These are phyloP conservation scores for Blastobotrys serpentis DNA, from an alignment of 1,139 yeast species.

Conservation along the genomic window DNA sequence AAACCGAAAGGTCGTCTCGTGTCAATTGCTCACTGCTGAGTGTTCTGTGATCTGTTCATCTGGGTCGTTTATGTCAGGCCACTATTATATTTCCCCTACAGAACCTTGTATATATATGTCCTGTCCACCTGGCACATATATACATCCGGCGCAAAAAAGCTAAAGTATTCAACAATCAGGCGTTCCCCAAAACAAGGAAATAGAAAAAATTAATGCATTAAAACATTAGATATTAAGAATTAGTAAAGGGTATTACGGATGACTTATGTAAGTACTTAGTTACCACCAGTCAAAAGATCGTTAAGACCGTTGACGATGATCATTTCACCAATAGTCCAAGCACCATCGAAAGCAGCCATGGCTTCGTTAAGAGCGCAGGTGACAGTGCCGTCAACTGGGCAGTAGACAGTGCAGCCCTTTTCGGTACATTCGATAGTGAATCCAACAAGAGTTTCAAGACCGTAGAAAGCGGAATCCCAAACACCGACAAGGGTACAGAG, in stretches of 20 bases:
- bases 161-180: too few species aligned
- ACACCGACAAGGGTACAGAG: slow-evolving; percentile 21
- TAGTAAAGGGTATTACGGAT: not conserved
- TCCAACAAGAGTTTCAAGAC: slow-evolving; percentile 22
- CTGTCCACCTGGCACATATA: too few species aligned
- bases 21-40: too few species aligned
- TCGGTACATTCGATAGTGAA: slow-evolving; percentile 19
- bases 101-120: too few species aligned
- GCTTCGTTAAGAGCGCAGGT: slow-evolving; percentile 21
- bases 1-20: too few species aligned
- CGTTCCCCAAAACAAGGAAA: too few species aligned
- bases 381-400: slow-evolving; percentile 23
- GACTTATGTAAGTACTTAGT: not conserved
- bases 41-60: too few species aligned
- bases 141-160: too few species aligned
- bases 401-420: slow-evolving; percentile 21
- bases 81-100: too few species aligned
- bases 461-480: slow-evolving; percentile 23
- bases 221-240: too few species aligned
- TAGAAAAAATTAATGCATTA: too few species aligned
- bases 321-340: slow-evolving; percentile 22
- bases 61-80: too few species aligned
- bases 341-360: slow-evolving; percentile 22
- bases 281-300: slow-evolving; percentile 11
- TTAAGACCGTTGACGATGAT: slow-evolving; percentile 19